Conservation (phyloP, 768 basidiomycete species). For the Leccinum barrowsii region DNA sequence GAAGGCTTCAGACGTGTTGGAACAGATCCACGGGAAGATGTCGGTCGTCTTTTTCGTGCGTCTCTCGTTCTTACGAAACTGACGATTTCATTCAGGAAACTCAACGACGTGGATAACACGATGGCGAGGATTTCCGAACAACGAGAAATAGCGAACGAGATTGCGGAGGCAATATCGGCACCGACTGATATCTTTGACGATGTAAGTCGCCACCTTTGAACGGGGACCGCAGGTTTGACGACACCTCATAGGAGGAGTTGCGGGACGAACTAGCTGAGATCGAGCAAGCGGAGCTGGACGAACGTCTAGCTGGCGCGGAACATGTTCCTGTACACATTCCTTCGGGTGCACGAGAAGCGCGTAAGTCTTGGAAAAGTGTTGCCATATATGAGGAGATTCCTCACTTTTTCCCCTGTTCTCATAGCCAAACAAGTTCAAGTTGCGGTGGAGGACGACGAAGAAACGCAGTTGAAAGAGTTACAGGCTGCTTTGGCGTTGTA, state of each 20-base stretch:
- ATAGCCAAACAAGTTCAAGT: slow-evolving; percentile 33
- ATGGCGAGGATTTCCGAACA: slow-evolving; percentile 89
- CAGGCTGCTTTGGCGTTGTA: slow-evolving; percentile 88
- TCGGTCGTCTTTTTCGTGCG: slow-evolving; percentile 40
- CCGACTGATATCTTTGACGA: slow-evolving; percentile 71
- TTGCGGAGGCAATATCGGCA: slow-evolving; percentile 82
- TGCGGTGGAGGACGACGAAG: slow-evolving; percentile 86
- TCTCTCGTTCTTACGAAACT: not conserved
- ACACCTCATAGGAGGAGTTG: slow-evolving; percentile 67
- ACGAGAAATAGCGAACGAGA: slow-evolving; percentile 88
- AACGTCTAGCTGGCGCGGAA: slow-evolving; percentile 80
- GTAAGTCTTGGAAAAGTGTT: slow-evolving; percentile 36
- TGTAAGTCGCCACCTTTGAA: slow-evolving; percentile 39
- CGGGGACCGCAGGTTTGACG: not conserved
- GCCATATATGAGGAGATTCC: not conserved
- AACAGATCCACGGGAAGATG: slow-evolving; percentile 87
- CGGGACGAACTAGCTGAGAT: slow-evolving; percentile 78
- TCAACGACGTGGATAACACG: slow-evolving; percentile 85
- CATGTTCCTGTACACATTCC: slow-evolving; percentile 87
- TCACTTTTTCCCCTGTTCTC: not conserved
- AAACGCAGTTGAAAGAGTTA: slow-evolving; percentile 80
- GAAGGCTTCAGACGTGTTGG: slow-evolving; percentile 87
- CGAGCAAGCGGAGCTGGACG: slow-evolving; percentile 86
- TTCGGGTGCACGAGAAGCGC: slow-evolving; percentile 48
- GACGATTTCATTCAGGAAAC: slow-evolving; percentile 47